Evolutionary conservation across 345 rosid species (phyloP).

Genomic region (Aethionema arabicum): DNA sequence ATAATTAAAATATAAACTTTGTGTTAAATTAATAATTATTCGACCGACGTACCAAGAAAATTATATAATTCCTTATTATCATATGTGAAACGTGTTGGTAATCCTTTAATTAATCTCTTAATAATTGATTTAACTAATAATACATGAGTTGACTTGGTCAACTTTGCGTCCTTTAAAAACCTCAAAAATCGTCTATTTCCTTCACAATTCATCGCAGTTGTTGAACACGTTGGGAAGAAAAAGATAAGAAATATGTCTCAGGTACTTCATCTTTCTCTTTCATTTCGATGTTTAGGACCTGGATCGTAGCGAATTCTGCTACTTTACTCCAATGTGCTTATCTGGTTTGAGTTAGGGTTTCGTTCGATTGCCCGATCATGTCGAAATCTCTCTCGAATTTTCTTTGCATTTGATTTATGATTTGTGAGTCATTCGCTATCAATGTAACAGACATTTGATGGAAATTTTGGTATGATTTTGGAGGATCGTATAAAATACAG

Average conservation of each 20-base stretch:
- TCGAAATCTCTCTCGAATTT: neutral
- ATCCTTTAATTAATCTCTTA: conserved; percentile 3
- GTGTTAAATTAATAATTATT: no score
- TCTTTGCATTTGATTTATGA: conserved; percentile 4
- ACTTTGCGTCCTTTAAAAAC: neutral
- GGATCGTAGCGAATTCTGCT: neutral
- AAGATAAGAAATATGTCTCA: conserved; percentile 29
- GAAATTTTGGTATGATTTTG: neutral
- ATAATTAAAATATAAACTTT: no score
- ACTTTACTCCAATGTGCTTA: neutral
- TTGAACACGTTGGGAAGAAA: conserved; percentile 6
- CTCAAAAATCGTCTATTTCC: neutral
- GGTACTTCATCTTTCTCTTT: conserved; percentile 10
- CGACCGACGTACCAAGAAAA: neutral
- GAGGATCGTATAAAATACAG: conserved; percentile 10
- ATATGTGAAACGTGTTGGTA: neutral
- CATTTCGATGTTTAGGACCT: neutral
- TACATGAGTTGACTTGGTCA: conserved; percentile 16
- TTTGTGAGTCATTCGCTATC: neutral
- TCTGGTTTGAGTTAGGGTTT: conserved; percentile 12
- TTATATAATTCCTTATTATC: neutral
- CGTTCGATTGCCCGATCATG: conserved; percentile 17
- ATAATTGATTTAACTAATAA: neutral
- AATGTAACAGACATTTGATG: conserved; percentile 7
- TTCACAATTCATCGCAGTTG: neutral